Evolutionary conservation across 177 flowering plant species (phyloP), one percentile per base, ranked within the genome.

Genomic region (Vitis hybrid): DNA sequence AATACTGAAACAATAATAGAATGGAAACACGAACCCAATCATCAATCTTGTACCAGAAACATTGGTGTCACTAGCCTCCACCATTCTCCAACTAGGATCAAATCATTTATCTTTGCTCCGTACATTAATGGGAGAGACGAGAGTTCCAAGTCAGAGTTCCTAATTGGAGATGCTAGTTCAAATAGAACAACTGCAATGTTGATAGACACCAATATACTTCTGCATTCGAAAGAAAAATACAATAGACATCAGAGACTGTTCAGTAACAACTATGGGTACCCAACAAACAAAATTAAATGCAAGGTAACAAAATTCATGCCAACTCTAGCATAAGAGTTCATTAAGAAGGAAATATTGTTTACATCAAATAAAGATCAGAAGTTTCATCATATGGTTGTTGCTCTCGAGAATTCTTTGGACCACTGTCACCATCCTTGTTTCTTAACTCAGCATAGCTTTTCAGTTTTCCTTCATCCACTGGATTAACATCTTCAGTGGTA

Each of bases 51-150:
- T 91, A 91, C 97, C 97, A 88, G 97, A 86, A 91, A 91, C 92
- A 91, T 91, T 18, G 97, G 97, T 58, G 93, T 91, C 65, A 91
- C 78, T 14, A 91, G 93, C 82, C 97, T 85, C 97, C 93, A 89
- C 97, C 93, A 89, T 74, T 89, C 93, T 68, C 97, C 97, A 63
- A 75, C 76, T 65, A 89, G 70, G 71, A 91, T 91, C 81, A 91
- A 65, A 62, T 88, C 70, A 69, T 91, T 89, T 65, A 89, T 82
- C 80, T 91, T 91, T 60, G 91, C 93, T 64, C 97, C 97, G 74
- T 89, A 91, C 14, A 88, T 32, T 64, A 79, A 63, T 27, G 97
- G 97, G 18, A 89, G 78, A 17, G 97, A 84, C 59, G 83, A 78
- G 56, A 85, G 74, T 70, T 78, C 84, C 12, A 81, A 14, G 3